Base-by-base conservation (phyloP, 73 alveolate genomes). In the Halteria grandinella region DNA sequence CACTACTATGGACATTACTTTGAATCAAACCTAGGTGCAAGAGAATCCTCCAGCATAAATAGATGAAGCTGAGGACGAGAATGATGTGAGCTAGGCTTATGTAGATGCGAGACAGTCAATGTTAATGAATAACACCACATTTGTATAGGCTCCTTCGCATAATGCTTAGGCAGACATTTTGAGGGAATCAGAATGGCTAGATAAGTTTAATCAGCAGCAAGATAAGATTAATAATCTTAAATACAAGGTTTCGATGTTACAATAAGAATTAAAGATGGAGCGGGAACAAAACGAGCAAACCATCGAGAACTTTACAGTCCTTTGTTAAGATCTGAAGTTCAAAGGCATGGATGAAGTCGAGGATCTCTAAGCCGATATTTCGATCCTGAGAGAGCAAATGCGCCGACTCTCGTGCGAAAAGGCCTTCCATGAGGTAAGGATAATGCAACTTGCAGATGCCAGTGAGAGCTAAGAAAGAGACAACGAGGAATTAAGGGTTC, bases 261-360 rank as follows among this genome's bases (percentile, higher is more conserved):
- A 66, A 44, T 36, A 66, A 41, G 80, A 66, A 45, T 53, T 66
- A 21, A 41, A 44, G n/a, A 44, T 44, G 53, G 15, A 66, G 51
- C 21, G 80, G 28, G 66, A 44, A 47, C 69, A 66, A 66, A 66
- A 66, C 31, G 80, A 66, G 69, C 45, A 41, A 45, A 66, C 80
- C 7, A 37, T 66, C 7, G 80, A 47, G 29, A 66, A 47, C 36
- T 66, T 66, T 53, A 47, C 63, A 12, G 4, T 47, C 4, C 69
- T 66, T 1, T 66, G 80, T 53, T 36, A 44, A 47, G 80, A 66
- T 28, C 23, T 66, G 64, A 66, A 66, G 52, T 44, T 66, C 43
- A 66, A 66, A 24, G 80, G 69, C 54, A 41, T 47, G 53, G 80
- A 66, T 45, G 80, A 66, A 47, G 66, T 66, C 8, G 80, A 66